Evolutionary conservation across 1,284 basidiomycete genomes (phyloP).

Genomic region (Trametes sp.): DNA sequence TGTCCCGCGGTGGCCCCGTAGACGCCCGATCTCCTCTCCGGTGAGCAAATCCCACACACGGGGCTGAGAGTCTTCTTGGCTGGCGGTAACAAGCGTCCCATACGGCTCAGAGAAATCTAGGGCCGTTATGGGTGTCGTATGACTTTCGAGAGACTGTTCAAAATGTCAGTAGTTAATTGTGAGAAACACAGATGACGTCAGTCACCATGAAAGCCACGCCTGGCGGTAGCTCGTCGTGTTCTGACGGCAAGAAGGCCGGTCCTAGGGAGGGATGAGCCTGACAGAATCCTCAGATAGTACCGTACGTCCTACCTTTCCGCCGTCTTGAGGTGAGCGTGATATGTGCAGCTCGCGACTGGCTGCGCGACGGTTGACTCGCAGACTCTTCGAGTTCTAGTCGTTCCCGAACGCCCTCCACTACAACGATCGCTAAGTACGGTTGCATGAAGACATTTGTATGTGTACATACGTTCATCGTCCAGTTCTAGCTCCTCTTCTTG

Average conservation of each 20-base stretch:
- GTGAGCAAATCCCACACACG: constrained; percentile 90
- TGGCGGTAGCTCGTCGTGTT: constrained; percentile 94
- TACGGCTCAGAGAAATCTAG: constrained; percentile 98
- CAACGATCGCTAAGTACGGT: constrained; percentile 3
- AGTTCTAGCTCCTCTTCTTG: constrained; percentile 97
- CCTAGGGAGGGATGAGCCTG: constrained; percentile 50
- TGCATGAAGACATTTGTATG: background rate
- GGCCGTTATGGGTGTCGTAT: constrained; percentile 84
- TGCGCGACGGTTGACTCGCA: constrained; percentile 46
- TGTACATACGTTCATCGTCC: constrained; percentile 85
- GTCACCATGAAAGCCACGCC: constrained; percentile 96
- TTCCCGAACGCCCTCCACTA: constrained; percentile 90
- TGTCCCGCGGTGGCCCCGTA: constrained; percentile 80
- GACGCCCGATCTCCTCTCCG: constrained; percentile 81
- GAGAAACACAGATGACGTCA: constrained; percentile 21
- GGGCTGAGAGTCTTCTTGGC: constrained; percentile 79
- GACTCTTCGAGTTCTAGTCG: constrained; percentile 74
- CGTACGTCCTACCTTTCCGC: constrained; percentile 65
- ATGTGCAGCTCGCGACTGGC: constrained; percentile 49
- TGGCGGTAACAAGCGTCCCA: constrained; percentile 89
- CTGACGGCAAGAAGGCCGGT: constrained; percentile 95
- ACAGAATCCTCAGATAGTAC: background rate
- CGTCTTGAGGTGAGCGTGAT: constrained; percentile 71
- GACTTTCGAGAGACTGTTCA: constrained; percentile 79
- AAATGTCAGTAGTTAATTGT: constrained; percentile 7